A percentile compares a stretch with the other conserved stretches of the same genome.
phyloP scores from a whole-genome alignment of 2,329 filamentous ascomycete genomes.

The Aspergillus texensis region DNA sequence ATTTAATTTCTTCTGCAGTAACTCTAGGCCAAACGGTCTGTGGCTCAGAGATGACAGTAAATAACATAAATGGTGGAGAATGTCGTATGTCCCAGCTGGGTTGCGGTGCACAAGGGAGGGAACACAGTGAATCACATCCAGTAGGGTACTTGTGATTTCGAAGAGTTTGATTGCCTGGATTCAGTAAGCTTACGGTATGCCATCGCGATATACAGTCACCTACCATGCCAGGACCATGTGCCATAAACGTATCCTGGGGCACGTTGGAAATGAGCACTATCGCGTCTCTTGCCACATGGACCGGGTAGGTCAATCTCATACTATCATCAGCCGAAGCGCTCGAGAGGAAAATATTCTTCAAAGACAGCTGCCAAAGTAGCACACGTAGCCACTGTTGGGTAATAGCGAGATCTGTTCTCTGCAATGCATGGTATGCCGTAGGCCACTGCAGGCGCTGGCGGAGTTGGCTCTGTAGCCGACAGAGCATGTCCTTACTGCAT shows the following conservation, averaged over 20 bases:
- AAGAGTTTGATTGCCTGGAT: not conserved
- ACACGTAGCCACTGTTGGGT: not conserved
- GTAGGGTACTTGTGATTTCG: not conserved
- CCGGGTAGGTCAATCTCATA: not conserved
- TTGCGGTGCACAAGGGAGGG: not conserved
- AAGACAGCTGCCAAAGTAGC: not conserved
- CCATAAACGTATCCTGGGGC: not conserved
- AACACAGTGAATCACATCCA: not conserved
- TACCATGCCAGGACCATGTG: not conserved
- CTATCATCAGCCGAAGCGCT: not conserved
- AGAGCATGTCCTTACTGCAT: not conserved
- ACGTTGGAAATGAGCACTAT: not conserved
- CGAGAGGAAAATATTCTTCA: not conserved
- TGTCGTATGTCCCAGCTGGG: not conserved
- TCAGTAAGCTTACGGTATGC: not conserved
- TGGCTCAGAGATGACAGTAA: not conserved
- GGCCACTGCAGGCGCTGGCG: not conserved
- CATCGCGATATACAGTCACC: not conserved
- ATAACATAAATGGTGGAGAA: not conserved
- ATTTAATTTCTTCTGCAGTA: not conserved
- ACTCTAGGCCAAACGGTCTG: not conserved
- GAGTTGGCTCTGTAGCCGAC: not conserved
- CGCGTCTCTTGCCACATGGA: not conserved
- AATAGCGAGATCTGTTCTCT: not conserved
- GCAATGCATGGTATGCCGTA: not conserved